phyloP scores from a whole-genome alignment of 345 rosid genomes.

The Gossypium stocksii region DNA sequence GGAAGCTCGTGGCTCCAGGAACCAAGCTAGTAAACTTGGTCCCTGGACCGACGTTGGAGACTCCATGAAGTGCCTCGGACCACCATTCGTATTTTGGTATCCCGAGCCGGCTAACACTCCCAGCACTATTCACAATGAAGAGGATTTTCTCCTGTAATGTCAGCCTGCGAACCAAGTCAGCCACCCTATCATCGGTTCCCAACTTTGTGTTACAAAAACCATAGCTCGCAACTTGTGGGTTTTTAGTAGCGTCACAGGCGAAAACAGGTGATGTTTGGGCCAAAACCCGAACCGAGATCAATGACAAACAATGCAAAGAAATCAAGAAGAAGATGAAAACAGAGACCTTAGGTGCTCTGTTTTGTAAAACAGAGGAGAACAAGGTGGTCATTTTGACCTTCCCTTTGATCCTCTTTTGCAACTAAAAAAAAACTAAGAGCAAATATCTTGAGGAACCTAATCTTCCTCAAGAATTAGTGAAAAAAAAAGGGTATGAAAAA shows the following conservation, averaged over 20 bases:
- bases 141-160: constrained; percentile 73
- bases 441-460: not conserved
- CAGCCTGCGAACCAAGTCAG: constrained; percentile 66
- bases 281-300: constrained; percentile 12
- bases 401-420: not conserved
- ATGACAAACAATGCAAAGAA: not conserved
- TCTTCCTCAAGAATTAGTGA: not conserved
- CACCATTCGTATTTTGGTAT: constrained; percentile 91
- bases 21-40: constrained; percentile 53
- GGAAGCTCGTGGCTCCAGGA: constrained; percentile 94
- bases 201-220: constrained; percentile 56
- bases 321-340: constrained; percentile 27
- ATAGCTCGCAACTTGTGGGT: constrained; percentile 41
- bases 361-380: constrained; percentile 11
- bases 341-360: constrained; percentile 31
- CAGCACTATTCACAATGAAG: constrained; percentile 47
- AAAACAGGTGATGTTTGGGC: constrained; percentile 56
- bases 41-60: constrained; percentile 76
- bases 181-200: constrained; percentile 47
- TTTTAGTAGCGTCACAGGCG: constrained; percentile 59
- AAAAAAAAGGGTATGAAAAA: not conserved
- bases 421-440: not conserved
- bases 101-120: constrained; percentile 65
- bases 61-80: constrained; percentile 97
- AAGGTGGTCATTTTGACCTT: constrained; percentile 15